Evolutionary conservation across 2,329 filamentous ascomycete species (phyloP).

Genomic region (Camptophora hylomeconis): DNA sequence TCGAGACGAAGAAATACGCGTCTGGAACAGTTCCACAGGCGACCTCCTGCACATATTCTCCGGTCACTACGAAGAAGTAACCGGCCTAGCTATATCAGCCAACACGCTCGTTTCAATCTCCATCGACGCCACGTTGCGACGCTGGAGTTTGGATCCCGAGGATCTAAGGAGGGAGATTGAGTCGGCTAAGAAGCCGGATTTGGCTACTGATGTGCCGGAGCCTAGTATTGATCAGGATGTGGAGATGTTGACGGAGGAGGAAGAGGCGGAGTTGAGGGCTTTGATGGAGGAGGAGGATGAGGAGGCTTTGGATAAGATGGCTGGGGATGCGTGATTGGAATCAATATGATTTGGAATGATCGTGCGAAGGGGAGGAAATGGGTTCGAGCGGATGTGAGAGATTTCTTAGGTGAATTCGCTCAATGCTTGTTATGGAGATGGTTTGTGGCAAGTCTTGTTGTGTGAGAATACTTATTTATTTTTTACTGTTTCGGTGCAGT

Average conservation of each 20-base stretch:
- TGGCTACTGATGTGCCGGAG: slow-evolving; percentile 33
- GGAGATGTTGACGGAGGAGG: slow-evolving; percentile 62
- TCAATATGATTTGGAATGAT: too few relatives aligned
- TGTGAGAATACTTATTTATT: too few relatives aligned
- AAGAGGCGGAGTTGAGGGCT: slow-evolving; percentile 84
- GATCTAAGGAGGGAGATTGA: slow-evolving; percentile 47
- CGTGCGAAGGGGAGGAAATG: too few relatives aligned
- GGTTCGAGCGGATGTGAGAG: too few relatives aligned
- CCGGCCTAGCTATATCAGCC: slow-evolving; percentile 52
- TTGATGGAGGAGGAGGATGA: slow-evolving; percentile 65
- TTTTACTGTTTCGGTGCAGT: too few relatives aligned
- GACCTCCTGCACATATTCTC: slow-evolving; percentile 60
- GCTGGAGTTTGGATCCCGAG: slow-evolving; percentile 59
- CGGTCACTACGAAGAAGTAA: slow-evolving; percentile 91
- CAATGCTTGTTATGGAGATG: too few relatives aligned
- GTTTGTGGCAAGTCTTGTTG: too few relatives aligned
- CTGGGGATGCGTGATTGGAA: too few relatives aligned
- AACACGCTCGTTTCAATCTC: slow-evolving; percentile 60
- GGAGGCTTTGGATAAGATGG: slow-evolving; percentile 15
- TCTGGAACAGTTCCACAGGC: slow-evolving; percentile 68
- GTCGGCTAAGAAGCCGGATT: slow-evolving; percentile 30
- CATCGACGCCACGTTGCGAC: slow-evolving; percentile 79
- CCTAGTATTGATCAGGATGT: slow-evolving; percentile 29
- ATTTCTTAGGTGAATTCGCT: too few relatives aligned
- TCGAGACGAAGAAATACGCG: slow-evolving; percentile 77